A percentile compares a stretch with the other conserved stretches of the same genome.
These are phyloP conservation scores for Trichosporon asahii DNA, from an alignment of 1,284 basidiomycete species.

Conservation along the genomic window DNA sequence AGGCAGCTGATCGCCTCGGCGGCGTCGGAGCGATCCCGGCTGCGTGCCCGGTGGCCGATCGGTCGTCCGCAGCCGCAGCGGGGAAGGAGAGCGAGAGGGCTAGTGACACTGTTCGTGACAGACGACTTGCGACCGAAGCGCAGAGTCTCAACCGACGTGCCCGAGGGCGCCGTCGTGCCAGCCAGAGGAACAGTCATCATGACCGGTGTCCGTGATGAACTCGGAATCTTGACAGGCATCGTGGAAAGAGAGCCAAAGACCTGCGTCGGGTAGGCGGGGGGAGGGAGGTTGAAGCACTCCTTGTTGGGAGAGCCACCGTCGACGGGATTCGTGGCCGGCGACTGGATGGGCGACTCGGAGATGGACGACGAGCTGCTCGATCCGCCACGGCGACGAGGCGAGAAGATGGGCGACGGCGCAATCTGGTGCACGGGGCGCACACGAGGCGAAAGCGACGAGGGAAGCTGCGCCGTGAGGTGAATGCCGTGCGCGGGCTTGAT, in stretches of 20 bases:
- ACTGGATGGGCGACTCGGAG: constrained; percentile 45
- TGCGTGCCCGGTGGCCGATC: constrained; percentile 34
- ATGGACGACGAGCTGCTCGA: constrained; percentile 37
- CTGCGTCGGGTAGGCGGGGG: constrained; percentile 40
- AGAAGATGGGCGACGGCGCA: constrained; percentile 37
- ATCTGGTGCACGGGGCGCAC: constrained; percentile 35
- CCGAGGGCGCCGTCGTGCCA: constrained; percentile 24
- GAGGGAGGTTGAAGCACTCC: constrained; percentile 44
- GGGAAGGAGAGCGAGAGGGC: constrained; percentile 44
- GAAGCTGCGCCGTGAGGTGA: constrained; percentile 41
- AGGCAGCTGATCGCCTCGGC: constrained; percentile 34
- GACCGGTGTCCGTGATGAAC: constrained; percentile 25
- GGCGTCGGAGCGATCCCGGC: constrained; percentile 14
- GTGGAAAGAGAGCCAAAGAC: constrained; percentile 29
- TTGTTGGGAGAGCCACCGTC: constrained; percentile 42
- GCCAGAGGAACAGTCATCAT: not conserved
- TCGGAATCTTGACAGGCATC: constrained; percentile 46
- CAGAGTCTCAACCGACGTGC: constrained; percentile 44
- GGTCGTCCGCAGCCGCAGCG: constrained; percentile 46
- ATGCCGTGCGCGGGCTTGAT: constrained; percentile 26
- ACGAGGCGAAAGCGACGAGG: constrained; percentile 36
- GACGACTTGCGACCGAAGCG: constrained; percentile 47
- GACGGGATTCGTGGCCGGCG: constrained; percentile 40
- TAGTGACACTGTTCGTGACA: constrained; percentile 44
- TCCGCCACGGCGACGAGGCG: constrained; percentile 25